Conservation (phyloP, 495 filamentous ascomycete species). For the Penicillium flavigenum region DNA sequence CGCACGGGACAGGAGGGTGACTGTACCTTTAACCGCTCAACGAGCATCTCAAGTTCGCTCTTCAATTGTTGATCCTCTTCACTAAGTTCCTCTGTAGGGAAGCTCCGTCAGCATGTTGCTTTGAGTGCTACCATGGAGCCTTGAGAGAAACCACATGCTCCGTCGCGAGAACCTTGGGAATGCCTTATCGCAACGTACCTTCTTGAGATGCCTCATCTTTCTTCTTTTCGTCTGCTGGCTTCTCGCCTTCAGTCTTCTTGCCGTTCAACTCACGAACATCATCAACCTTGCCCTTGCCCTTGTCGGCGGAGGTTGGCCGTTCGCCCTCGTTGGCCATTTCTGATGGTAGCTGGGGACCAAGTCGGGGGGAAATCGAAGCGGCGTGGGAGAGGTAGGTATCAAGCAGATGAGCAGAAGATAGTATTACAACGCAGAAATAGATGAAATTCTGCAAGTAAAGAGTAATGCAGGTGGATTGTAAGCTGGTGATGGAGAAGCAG, state of each 20-base stretch:
- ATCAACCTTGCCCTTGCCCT: constrained; percentile 91
- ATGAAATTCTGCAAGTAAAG: constrained; percentile 27
- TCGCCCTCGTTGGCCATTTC: constrained; percentile 92
- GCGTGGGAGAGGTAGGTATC: constrained; percentile 5
- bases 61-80: constrained; percentile 98
- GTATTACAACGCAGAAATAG: constrained; percentile 19
- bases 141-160: constrained; percentile 14
- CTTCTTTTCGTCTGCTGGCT: constrained; percentile 71
- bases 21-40: constrained; percentile 86
- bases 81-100: constrained; percentile 76
- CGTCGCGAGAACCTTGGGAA: constrained; percentile 5
- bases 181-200: constrained; percentile 41
- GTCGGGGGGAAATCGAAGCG: constrained; percentile 19
- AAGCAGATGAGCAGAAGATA: constrained; percentile 1
- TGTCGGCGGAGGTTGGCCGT: constrained; percentile 77
- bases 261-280: constrained; percentile 57
- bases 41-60: constrained; percentile 96
- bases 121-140: not conserved
- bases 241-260: constrained; percentile 66
- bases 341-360: constrained; percentile 40
- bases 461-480: constrained; percentile 38
- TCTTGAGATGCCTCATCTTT: constrained; percentile 63
- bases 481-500: constrained; percentile 45
- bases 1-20: constrained; percentile 4
- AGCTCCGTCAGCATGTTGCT: constrained; percentile 12